These are phyloP conservation scores for Thermothielavioides terrestris DNA, from an alignment of 495 filamentous ascomycete species.

Conservation along the genomic window DNA sequence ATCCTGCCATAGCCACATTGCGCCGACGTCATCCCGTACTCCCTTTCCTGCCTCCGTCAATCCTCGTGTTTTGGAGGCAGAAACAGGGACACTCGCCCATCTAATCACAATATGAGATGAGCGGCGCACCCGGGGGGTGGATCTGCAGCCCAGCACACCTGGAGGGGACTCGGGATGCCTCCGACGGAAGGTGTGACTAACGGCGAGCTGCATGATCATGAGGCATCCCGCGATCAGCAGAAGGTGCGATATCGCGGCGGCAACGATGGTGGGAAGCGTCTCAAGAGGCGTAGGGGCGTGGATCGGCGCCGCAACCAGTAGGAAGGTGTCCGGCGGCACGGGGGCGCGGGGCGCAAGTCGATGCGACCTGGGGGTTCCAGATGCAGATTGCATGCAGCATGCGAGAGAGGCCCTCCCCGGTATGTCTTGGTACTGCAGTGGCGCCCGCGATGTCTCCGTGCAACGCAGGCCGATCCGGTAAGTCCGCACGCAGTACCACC, in stretches of 20 bases:
- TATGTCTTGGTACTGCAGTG: background rate
- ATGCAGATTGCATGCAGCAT: background rate
- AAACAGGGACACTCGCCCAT: too few species aligned
- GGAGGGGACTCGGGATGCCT: background rate
- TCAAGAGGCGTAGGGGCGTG: background rate
- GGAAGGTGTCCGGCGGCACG: background rate
- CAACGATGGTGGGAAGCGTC: too few species aligned
- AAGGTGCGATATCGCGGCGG: too few species aligned
- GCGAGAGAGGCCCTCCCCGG: background rate
- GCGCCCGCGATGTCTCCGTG: background rate
- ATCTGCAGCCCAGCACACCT: background rate
- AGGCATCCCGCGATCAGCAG: background rate
- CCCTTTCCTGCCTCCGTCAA: too few species aligned
- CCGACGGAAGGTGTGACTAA: conserved; percentile 2
- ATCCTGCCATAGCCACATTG: background rate
- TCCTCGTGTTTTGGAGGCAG: too few species aligned
- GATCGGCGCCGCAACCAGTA: background rate
- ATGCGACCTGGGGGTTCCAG: background rate
- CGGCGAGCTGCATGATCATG: background rate
- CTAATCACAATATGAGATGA: too few species aligned
- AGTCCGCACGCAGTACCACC: background rate
- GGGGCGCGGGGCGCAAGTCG: background rate
- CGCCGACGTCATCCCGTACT: too few species aligned
- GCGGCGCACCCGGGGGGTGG: too few species aligned
- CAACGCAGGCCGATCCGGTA: background rate